Conservation (phyloP, 192 early-diverging fungal genomes). For the Allomyces macrogynus region DNA sequence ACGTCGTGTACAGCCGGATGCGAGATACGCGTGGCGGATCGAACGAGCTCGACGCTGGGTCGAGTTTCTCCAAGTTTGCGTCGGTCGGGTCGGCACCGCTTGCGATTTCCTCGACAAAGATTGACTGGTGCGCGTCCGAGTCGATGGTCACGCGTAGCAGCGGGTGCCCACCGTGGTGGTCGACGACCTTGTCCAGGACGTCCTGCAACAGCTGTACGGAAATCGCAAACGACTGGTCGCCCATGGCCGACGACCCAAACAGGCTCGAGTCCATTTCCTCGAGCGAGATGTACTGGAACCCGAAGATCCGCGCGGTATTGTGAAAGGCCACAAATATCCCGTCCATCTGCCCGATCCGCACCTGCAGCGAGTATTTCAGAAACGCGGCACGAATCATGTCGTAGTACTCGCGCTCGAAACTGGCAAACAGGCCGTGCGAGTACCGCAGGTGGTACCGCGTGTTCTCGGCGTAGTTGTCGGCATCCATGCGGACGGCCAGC, state of each 20-base stretch:
- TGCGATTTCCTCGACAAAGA: conserved; percentile 33
- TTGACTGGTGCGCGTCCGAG: conserved; percentile 1
- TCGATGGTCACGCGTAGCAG: conserved; percentile 36
- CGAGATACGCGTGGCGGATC: background rate
- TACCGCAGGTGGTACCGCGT: conserved; percentile 47
- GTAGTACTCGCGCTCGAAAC: conserved; percentile 82
- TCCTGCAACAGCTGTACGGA: conserved; percentile 38
- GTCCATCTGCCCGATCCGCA: conserved; percentile 85
- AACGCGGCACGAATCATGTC: conserved; percentile 84
- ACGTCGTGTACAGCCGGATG: background rate
- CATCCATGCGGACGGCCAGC: conserved; percentile 60
- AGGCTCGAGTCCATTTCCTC: conserved; percentile 71
- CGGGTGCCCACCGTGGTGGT: conserved; percentile 29
- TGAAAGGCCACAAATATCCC: conserved; percentile 84
- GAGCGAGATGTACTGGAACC: conserved; percentile 76
- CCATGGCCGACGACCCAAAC: conserved; percentile 47
- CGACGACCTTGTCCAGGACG: conserved; percentile 36
- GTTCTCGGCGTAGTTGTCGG: conserved; percentile 47
- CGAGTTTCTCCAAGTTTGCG: background rate
- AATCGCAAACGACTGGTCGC: conserved; percentile 45
- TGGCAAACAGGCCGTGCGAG: conserved; percentile 43
- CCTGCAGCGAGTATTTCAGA: conserved; percentile 76
- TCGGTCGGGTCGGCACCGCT: conserved; percentile 4
- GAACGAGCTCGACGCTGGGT: background rate
- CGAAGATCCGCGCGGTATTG: conserved; percentile 75